Evolutionary conservation across 164 flowering plant genomes (phyloP).

Genomic region (Saururus chinensis): DNA sequence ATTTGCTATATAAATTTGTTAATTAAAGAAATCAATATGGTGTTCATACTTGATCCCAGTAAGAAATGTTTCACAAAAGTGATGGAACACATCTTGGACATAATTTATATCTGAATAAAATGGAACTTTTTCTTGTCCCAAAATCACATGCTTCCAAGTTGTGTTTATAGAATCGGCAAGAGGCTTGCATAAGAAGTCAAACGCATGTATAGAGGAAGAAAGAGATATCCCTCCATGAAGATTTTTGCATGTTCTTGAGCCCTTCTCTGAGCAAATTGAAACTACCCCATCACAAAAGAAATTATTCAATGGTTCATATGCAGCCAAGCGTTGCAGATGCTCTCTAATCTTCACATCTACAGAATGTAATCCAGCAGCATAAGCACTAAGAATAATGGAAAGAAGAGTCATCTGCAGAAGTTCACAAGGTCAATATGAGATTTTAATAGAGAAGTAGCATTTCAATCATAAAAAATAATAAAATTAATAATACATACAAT

Average conservation of each 20-base stretch:
- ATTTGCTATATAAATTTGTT: not conserved
- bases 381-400: conserved; percentile 38
- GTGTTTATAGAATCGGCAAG: conserved; percentile 48
- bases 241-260: conserved; percentile 8
- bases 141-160: conserved; percentile 27
- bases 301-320: conserved; percentile 16
- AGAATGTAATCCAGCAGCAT: conserved; percentile 41
- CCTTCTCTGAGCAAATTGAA: not conserved
- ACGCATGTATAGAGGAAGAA: conserved; percentile 34
- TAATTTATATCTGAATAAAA: conserved; percentile 13
- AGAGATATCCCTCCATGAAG: conserved; percentile 20
- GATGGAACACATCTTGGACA: conserved; percentile 39
- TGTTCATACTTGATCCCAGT: conserved; percentile 25
- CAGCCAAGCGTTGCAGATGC: conserved; percentile 19
- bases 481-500: not conserved
- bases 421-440: conserved; percentile 1
- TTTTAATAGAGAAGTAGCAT: not conserved
- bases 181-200: conserved; percentile 59
- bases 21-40: not conserved
- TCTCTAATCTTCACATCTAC: conserved; percentile 14
- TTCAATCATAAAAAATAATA: not conserved
- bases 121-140: conserved; percentile 21
- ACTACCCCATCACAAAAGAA: conserved; percentile 15
- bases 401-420: conserved; percentile 28
- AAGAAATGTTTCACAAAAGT: conserved; percentile 31